A percentile compares a stretch with the other conserved stretches of the same genome.
Evolutionary conservation across 768 basidiomycete species (phyloP).

Genomic region (Termitomyces sp.): DNA sequence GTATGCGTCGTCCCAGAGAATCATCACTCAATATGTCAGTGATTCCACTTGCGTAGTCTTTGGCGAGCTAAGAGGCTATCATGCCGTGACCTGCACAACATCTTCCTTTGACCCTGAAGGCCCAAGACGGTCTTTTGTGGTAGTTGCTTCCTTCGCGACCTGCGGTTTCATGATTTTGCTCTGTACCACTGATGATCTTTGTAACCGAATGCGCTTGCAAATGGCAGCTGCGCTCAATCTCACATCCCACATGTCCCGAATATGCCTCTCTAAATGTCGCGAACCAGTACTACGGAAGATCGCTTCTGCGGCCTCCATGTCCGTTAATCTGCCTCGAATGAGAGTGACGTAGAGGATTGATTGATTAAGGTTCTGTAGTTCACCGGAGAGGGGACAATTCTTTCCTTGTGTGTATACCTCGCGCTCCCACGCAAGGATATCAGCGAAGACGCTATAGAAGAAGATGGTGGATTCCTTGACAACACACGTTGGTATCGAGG

Average conservation of each 20-base stretch:
- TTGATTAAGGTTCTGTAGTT: not conserved
- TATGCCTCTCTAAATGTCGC: not conserved
- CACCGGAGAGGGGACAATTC: not conserved
- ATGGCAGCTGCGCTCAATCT: constrained; percentile 1
- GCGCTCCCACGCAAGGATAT: not conserved
- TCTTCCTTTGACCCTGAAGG: not conserved
- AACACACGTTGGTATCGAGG: not conserved
- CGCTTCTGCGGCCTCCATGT: not conserved
- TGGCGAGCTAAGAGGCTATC: too few relatives aligned
- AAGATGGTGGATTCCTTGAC: constrained; percentile 1
- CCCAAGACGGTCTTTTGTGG: not conserved
- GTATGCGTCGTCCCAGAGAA: too few relatives aligned
- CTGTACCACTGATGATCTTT: not conserved
- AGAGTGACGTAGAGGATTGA: not conserved
- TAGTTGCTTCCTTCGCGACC: not conserved
- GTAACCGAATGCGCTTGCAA: constrained; percentile 1
- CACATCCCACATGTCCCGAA: constrained; percentile 4
- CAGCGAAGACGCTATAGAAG: constrained; percentile 3
- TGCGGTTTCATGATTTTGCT: not conserved
- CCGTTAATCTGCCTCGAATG: not conserved
- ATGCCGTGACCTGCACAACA: not conserved
- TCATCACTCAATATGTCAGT: too few relatives aligned
- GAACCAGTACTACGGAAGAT: not conserved
- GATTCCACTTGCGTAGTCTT: too few relatives aligned
- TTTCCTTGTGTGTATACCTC: not conserved